Evolutionary conservation across 768 basidiomycete genomes (phyloP), one percentile per base, ranked within the genome.

Genomic region (Stropharia rugosoannulata): DNA sequence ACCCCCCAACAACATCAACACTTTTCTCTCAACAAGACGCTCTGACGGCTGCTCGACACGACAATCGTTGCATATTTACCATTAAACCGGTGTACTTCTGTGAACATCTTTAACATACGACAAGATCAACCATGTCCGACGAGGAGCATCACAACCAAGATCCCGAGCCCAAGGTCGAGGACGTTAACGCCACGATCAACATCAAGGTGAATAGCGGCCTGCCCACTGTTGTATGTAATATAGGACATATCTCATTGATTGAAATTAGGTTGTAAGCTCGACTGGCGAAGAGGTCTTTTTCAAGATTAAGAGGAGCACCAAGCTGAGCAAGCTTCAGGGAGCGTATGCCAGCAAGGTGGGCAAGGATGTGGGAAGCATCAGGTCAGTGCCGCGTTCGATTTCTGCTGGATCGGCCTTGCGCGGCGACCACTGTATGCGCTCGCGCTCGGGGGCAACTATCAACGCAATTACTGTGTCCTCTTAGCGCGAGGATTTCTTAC

Each of bases 241-340:
- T 46, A 56, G 48, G 51, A 52, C 25, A 46, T 62, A 32, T 32
- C 29, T 32, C 29, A 32, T 10, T 32, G 29, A 55, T 42, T 54
- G 37, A 36, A 46, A 10, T 46, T 62, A 93, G 91, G 91, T 93
- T 46, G 82, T 87, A 43, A 86, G 82, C 61, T 80, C 88, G 37
- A 69, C 75, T 11, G 92, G 91, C 55, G 91, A 95, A 35, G 93
- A 95, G 69, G 91, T 96, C 25, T 96, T 90, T 74, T 97, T 97
- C 82, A 96, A 97, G 81, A 95, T 97, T 75, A 97, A 95, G 76
- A 84, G 89, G 66, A 90, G 82, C 72, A 95, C 94, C 42, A 94
- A 89, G 77, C 74, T 97, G 63, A 90, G 85, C 79, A 97, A 96
- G 77, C 82, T 96, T 22, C 91, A 94, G 69, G 90, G 85, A 58